These are phyloP conservation scores for Aspergillus sp. DNA, from an alignment of 2,329 filamentous ascomycete genomes.

Conservation along the genomic window DNA sequence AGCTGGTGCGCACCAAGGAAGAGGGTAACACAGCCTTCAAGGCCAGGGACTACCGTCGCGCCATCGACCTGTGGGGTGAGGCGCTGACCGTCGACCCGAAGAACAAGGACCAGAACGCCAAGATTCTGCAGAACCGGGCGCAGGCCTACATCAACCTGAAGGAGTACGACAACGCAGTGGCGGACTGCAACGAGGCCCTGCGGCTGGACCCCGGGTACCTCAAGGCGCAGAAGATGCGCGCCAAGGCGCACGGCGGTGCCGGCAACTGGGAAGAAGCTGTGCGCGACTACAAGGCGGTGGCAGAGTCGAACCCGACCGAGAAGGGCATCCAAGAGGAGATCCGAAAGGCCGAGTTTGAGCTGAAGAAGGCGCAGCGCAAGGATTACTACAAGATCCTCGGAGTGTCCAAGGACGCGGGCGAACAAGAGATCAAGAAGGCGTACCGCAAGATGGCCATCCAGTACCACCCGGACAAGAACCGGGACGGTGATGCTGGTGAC, in stretches of 20 bases:
- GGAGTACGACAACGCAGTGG: conserved; percentile 77
- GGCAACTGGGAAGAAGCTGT: conserved; percentile 92
- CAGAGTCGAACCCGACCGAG: conserved; percentile 81
- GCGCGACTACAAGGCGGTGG: conserved; percentile 81
- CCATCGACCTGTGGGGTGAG: conserved; percentile 79
- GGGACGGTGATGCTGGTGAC: conserved; percentile 72
- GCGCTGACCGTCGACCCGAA: conserved; percentile 81
- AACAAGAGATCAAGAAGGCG: conserved; percentile 89
- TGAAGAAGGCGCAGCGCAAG: conserved; percentile 97
- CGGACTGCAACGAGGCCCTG: conserved; percentile 82
- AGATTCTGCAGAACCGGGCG: conserved; percentile 90
- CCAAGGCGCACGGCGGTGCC: conserved; percentile 80
- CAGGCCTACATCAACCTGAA: conserved; percentile 78
- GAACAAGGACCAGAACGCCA: conserved; percentile 92
- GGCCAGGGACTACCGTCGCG: conserved; percentile 73
- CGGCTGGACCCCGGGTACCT: conserved; percentile 79
- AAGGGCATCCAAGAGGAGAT: conserved; percentile 79
- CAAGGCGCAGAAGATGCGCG: conserved; percentile 92
- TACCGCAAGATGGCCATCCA: conserved; percentile 93
- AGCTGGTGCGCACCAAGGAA: conserved; percentile 88
- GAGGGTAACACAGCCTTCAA: conserved; percentile 93
- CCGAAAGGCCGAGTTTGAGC: conserved; percentile 84
- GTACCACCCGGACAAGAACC: conserved; percentile 98
- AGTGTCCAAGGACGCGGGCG: conserved; percentile 79
- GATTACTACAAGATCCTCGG: conserved; percentile 99